Evolutionary conservation across 2,329 filamentous ascomycete species (phyloP), one percentile per base, ranked within the genome.

Genomic region (Cercospora sp.): DNA sequence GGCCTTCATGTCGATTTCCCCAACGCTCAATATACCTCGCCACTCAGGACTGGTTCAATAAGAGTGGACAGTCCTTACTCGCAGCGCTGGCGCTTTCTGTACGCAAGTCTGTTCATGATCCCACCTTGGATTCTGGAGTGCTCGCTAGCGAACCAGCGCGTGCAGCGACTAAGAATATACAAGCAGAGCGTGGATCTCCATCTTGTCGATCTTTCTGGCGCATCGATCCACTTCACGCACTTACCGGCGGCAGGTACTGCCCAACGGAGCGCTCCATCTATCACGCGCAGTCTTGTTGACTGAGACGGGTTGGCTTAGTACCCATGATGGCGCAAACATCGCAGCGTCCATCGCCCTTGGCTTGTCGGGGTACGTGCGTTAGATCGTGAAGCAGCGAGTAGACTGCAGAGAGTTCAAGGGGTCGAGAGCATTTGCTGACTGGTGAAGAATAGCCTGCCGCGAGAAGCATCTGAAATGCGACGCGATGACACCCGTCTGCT

Each of bases 401-500:
- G 36, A 42, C n/a, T 42, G 36, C 36, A n/a, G 36, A 42, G 36
- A 42, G n/a, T 42, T 42, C 36, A 42, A 51, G 20, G 20, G 10
- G 45, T 26, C 26, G 18, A 13, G 45, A 26, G 5, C 12, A 28
- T 26, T 10, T 16, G 48, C 48, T 55, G 23, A 55, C 48, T 55
- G 23, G 26, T 28, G 12, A 5, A 23, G 3, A 28, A 33, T n/a
- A 57, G 76, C 79, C 40, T 86, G 84, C 71, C 80, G 84, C 36
- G 80, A 81, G 63, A 83, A 91, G 75, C 91, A 94, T 78, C 84
- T 93, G 60, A 94, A 92, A 77, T 94, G 91, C 77, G 90, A 93
- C 78, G 90, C 90, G 30, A 80, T 83, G 42, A 88, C 80, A 33
- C 91, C 91, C 12, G 71, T 80, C 33, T 94, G 91, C 79, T 84